Conservation (phyloP, 2,329 filamentous ascomycete species). For the Fusarium brachygibbosum region DNA sequence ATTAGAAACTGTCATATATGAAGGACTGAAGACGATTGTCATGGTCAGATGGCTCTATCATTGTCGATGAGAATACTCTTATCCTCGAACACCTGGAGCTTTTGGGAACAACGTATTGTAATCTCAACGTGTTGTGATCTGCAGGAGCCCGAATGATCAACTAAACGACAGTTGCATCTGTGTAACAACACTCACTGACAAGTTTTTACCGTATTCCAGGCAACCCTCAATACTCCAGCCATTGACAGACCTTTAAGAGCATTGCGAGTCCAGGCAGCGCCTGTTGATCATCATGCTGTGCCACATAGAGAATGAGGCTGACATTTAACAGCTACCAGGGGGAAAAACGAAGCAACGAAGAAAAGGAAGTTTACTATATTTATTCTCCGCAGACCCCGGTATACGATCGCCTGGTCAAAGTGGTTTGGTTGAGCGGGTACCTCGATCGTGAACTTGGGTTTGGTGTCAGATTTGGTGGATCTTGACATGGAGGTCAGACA, state of each 20-base stretch:
- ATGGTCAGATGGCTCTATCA: no score
- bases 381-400: not conserved
- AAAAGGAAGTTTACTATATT: not conserved
- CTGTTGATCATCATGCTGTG: not conserved
- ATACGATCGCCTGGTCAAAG: slow-evolving; percentile 4
- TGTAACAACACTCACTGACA: not conserved
- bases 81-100: no score
- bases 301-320: not conserved
- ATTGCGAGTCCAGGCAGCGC: not conserved
- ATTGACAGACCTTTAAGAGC: not conserved
- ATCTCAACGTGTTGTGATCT: not conserved
- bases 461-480: slow-evolving; percentile 19
- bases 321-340: not conserved
- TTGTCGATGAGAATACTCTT: not conserved
- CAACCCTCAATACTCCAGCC: not conserved
- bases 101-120: no score
- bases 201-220: not conserved
- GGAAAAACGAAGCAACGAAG: not conserved
- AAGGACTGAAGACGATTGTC: no score
- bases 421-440: slow-evolving; percentile 12
- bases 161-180: not conserved
- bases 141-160: not conserved
- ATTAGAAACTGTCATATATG: no score
- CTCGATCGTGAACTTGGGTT: not conserved
- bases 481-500: not conserved